phyloP scores from a whole-genome alignment of 192 early-diverging fungal genomes.

The Podila verticillata region DNA sequence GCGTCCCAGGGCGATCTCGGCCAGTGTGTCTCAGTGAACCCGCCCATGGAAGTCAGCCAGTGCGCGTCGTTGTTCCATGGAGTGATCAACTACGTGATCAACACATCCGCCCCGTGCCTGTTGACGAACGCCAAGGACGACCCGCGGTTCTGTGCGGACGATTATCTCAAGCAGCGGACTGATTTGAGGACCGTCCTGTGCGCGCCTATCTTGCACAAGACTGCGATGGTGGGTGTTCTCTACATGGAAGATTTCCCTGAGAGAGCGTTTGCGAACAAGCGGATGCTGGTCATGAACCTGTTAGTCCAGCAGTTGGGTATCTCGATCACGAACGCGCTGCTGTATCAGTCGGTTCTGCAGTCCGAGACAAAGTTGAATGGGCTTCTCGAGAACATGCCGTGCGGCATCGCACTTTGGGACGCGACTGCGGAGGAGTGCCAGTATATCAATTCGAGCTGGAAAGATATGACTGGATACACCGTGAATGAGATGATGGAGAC shows the following conservation, averaged over 20 bases:
- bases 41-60: conserved; percentile 21
- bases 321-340: conserved; percentile 59
- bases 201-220: conserved; percentile 58
- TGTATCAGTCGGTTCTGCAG: conserved; percentile 57
- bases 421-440: conserved; percentile 35
- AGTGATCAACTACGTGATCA: conserved; percentile 47
- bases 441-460: conserved; percentile 50
- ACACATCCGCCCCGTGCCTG: conserved; percentile 27
- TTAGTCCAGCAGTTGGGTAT: conserved; percentile 61
- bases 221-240: conserved; percentile 51
- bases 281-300: conserved; percentile 57
- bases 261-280: conserved; percentile 51
- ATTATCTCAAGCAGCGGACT: conserved; percentile 40
- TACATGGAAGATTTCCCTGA: conserved; percentile 62
- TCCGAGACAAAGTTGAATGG: conserved; percentile 43
- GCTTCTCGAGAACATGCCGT: conserved; percentile 49
- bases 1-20: conserved; percentile 30
- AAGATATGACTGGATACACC: conserved; percentile 42
- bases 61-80: conserved; percentile 41
- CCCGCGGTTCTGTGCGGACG: conserved; percentile 43
- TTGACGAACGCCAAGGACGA: conserved; percentile 46
- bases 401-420: conserved; percentile 48
- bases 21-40: conserved; percentile 34
- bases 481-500: conserved; percentile 36
- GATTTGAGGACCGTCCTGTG: conserved; percentile 58